Evolutionary conservation across 2,329 filamentous ascomycete species (phyloP), one percentile per base, ranked within the genome.

Genomic region (Fonsecaea multimorphosa): DNA sequence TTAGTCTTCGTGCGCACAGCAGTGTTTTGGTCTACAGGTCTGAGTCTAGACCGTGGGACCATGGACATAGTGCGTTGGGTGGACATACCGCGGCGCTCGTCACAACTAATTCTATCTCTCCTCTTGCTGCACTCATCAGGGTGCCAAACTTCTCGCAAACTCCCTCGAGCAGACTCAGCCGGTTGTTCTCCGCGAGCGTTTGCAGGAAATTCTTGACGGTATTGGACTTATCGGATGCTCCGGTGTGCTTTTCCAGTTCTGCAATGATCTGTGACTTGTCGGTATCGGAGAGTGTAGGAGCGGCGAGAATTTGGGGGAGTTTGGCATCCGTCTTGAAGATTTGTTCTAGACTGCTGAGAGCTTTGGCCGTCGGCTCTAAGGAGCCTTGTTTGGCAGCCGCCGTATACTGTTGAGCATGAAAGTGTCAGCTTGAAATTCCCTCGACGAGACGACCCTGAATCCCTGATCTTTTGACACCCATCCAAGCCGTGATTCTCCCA

Each of bases 111-210:
- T 99, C 95, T 74, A 98, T 85, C 89, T 99, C 95, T 71, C 95
- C 95, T 73, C 88, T 89, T 73, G 92, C 85, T 72, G 95, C 95
- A 75, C 92, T 88, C 85, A 98, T 96, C 76, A 99, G 83, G 78
- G 89, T 85, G 72, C 78, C 85, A 76, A 97, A 99, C 87, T 98
- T 97, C 77, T 91, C 87, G 78, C 88, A 89, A 70, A 98, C 90
- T 74, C 89, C 89, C 80, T 89, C 85, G 69, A 99, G 86, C 70
- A 95, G 84, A 71, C 89, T 88, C 73, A 99, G 85, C 73, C 95
- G 88, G 88, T 99, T 99, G 89, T 99, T 96, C 84, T 95, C 92
- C 72, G 95, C 94, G 65, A 99, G 87, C 64, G 94, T 91, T 64
- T 84, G 78, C 74, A 99, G 87, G 85, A 99, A 93, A 87, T 97